Evolutionary conservation across 345 rosid species (phyloP).

Genomic region (Clarkia xantiana): DNA sequence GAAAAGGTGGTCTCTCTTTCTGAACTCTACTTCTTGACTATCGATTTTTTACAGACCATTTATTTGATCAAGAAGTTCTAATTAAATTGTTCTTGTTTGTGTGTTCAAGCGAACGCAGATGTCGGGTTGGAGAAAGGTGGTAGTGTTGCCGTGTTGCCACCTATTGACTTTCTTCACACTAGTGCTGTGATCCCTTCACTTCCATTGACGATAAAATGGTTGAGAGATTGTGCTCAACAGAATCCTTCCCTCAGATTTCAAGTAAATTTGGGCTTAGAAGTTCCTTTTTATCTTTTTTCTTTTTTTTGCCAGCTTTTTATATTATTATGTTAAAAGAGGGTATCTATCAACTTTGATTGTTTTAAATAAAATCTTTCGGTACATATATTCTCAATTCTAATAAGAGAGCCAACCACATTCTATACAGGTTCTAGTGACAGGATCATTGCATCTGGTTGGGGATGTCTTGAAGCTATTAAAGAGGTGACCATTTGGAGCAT

Average conservation of each 20-base stretch:
- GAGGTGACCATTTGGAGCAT: constrained; percentile 17
- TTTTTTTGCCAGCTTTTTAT: too few species aligned
- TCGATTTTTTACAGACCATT: not conserved
- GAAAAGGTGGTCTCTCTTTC: constrained; percentile 27
- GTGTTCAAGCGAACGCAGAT: constrained; percentile 24
- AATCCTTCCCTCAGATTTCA: constrained; percentile 57
- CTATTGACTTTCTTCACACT: constrained; percentile 37
- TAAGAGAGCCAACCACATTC: not conserved
- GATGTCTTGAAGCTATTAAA: constrained; percentile 58
- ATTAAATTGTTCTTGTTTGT: not conserved
- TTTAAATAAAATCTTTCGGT: too few species aligned
- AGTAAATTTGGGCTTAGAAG: constrained; percentile 18
- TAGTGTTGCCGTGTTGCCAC: constrained; percentile 30
- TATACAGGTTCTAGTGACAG: constrained; percentile 69
- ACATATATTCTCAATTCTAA: too few species aligned
- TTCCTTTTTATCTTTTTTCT: too few species aligned
- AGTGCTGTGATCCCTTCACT: constrained; percentile 61
- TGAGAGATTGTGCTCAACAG: constrained; percentile 44
- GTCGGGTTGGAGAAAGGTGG: constrained; percentile 21
- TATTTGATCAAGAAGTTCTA: not conserved
- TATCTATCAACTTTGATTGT: too few species aligned
- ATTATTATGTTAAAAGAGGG: too few species aligned
- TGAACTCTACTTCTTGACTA: not conserved
- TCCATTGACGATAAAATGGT: constrained; percentile 66
- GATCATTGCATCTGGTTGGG: constrained; percentile 71